Percentiles rank a stretch among this genome's conserved stretches.
Conservation (phyloP, 1,284 basidiomycete species). For the Trichosporon asahii region DNA sequence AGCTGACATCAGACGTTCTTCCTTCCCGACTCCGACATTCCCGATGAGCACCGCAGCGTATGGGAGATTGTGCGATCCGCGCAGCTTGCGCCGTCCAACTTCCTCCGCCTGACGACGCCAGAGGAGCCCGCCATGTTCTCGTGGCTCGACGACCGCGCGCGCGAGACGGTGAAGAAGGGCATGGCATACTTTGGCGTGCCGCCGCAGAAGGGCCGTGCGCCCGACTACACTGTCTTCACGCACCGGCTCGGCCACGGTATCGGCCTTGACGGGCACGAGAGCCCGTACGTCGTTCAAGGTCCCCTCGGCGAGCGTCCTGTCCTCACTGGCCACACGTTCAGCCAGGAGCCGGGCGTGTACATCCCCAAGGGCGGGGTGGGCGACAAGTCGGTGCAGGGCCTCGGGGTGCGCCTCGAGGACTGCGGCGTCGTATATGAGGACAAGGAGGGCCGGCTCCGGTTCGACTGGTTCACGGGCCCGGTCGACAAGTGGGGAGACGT, state of each 20-base stretch:
- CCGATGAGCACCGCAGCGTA: conserved; percentile 58
- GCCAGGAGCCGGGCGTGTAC: conserved; percentile 79
- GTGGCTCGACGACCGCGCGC: conserved; percentile 66
- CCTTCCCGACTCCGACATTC: conserved; percentile 60
- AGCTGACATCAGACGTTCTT: conserved; percentile 63
- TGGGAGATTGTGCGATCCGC: conserved; percentile 68
- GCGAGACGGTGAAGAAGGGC: conserved; percentile 57
- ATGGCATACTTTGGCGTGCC: conserved; percentile 38
- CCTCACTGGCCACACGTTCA: conserved; percentile 67
- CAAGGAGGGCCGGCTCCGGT: conserved; percentile 43
- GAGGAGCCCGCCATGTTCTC: conserved; percentile 54
- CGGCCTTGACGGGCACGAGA: conserved; percentile 75
- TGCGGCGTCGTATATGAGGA: conserved; percentile 66
- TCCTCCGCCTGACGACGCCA: conserved; percentile 37
- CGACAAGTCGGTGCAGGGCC: conserved; percentile 57
- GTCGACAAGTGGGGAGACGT: conserved; percentile 40
- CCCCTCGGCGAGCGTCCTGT: conserved; percentile 52
- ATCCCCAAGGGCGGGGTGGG: conserved; percentile 50
- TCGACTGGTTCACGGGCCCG: conserved; percentile 45
- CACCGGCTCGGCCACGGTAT: conserved; percentile 71
- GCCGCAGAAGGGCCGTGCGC: conserved; percentile 40
- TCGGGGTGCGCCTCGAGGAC: conserved; percentile 77
- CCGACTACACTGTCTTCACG: conserved; percentile 62
- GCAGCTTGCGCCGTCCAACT: conserved; percentile 58
- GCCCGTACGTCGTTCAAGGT: conserved; percentile 71